These are phyloP conservation scores for Trifolium fragiferum DNA, from an alignment of 306 rosid genomes.

Conservation along the genomic window DNA sequence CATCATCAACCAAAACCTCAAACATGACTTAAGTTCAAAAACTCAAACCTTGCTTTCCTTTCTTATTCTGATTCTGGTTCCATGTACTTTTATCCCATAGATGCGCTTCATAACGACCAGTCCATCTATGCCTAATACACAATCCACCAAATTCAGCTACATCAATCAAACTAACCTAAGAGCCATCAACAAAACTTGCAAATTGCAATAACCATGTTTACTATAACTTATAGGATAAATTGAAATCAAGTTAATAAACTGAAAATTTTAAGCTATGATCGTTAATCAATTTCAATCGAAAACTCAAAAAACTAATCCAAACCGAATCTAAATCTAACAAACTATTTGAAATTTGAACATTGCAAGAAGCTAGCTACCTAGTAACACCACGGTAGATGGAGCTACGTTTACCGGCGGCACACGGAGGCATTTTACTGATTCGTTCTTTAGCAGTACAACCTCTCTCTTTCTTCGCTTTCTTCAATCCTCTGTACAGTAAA, in stretches of 20 bases:
- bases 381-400: slow-evolving; percentile 99
- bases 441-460: slow-evolving; percentile 98
- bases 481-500: slow-evolving; percentile 77
- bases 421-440: slow-evolving; percentile 98
- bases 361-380: slow-evolving; percentile 51
- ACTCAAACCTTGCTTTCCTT: slow-evolving; percentile 92
- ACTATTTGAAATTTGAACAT: background rate
- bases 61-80: slow-evolving; percentile 99
- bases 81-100: slow-evolving; percentile 99
- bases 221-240: background rate
- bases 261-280: background rate
- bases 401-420: slow-evolving; percentile 97
- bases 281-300: background rate
- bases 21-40: slow-evolving; percentile 2
- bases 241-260: background rate
- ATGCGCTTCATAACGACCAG: slow-evolving; percentile 99
- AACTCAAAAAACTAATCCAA: background rate
- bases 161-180: background rate
- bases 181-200: background rate
- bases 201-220: background rate
- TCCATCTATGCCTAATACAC: slow-evolving; percentile 92
- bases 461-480: slow-evolving; percentile 92
- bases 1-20: slow-evolving; percentile 10
- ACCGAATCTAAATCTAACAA: background rate
- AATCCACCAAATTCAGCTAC: slow-evolving; percentile 35